These are phyloP conservation scores for Myxozyma neglecta DNA, from an alignment of 805 yeast species.

Conservation along the genomic window DNA sequence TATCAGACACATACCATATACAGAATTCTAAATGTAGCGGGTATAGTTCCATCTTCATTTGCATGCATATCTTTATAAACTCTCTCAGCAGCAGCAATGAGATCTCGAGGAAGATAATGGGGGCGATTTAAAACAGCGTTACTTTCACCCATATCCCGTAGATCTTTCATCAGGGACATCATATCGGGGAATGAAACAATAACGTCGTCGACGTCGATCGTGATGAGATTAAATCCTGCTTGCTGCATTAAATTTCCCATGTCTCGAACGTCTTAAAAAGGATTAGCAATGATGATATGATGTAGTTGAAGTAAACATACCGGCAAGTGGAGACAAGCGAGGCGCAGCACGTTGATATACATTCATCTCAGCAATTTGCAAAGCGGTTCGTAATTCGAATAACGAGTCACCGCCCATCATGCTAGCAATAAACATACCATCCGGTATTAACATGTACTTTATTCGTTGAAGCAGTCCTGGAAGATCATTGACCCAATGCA, in stretches of 20 bases:
- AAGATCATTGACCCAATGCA: conserved; percentile 88
- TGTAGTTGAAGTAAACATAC: neutral
- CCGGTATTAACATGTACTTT: conserved; percentile 64
- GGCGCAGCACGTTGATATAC: conserved; percentile 78
- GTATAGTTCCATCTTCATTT: conserved; percentile 54
- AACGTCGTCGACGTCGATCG: conserved; percentile 81
- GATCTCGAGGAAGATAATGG: conserved; percentile 55
- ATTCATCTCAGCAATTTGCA: conserved; percentile 82
- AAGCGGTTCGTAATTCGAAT: conserved; percentile 75
- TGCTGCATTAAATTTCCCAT: conserved; percentile 69
- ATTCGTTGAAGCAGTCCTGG: conserved; percentile 62
- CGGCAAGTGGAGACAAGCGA: conserved; percentile 73
- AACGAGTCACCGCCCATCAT: conserved; percentile 83
- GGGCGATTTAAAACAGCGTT: conserved; percentile 55
- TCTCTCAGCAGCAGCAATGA: conserved; percentile 71
- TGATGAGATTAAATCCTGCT: conserved; percentile 76
- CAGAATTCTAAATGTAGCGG: conserved; percentile 75
- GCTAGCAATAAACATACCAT: conserved; percentile 78
- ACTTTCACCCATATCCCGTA: conserved; percentile 82
- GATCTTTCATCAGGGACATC: conserved; percentile 63
- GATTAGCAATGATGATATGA: neutral
- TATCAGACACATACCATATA: conserved; percentile 50
- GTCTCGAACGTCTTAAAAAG: conserved; percentile 57
- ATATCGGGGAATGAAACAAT: conserved; percentile 76
- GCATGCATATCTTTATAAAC: conserved; percentile 71